Evolutionary conservation across 495 filamentous ascomycete genomes (phyloP), one percentile per base, ranked within the genome.

Genomic region (Chaetomium tenue): DNA sequence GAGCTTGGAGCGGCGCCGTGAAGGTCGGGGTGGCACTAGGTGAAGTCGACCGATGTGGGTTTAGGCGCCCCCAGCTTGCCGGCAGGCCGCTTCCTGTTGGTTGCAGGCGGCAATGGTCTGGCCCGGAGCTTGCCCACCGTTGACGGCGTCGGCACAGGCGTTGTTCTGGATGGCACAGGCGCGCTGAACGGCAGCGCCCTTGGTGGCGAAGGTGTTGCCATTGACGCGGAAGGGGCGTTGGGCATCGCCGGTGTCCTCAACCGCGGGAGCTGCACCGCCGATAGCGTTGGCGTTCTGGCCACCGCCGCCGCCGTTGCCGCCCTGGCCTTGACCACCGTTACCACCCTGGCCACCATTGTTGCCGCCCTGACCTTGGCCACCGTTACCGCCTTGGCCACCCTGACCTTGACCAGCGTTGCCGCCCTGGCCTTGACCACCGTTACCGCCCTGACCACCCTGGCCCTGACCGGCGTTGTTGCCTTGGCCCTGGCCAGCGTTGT

Each of bases 91-190:
- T 56, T 76, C 74, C 69, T 84, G 82, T 22, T 71, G 61, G 53
- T 80, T 75, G 75, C 82, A 84, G 57, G 84, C 73, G 15, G 63
- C 58, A 46, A 81, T 71, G 7, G 65, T 71, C 63, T 70, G 67
- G 20, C 76, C 73, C 40, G 63, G 61, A 1, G 68, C 68, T 50
- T 65, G 39, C 42, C 76, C 73, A 40, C 66, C 30, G 65, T 83
- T 83, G 65, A 77, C 76, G 42, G 80, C 79, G 47, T 81, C 66
- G 58, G 76, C 74, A 70, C 81, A 83, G n/a, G 66, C 71, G 67
- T 83, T 83, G 67, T 81, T 78, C 76, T 83, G 81, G 58, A 82
- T 79, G 64, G 78, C 71, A 52, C 71, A 75, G 30, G 75, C 75
- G 44, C 77, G 73, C 70, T 79, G 74, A 42, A 72, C 69, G 47